Evolutionary conservation across 1,139 yeast species (phyloP).

Genomic region (Candida buenavistaensis): DNA sequence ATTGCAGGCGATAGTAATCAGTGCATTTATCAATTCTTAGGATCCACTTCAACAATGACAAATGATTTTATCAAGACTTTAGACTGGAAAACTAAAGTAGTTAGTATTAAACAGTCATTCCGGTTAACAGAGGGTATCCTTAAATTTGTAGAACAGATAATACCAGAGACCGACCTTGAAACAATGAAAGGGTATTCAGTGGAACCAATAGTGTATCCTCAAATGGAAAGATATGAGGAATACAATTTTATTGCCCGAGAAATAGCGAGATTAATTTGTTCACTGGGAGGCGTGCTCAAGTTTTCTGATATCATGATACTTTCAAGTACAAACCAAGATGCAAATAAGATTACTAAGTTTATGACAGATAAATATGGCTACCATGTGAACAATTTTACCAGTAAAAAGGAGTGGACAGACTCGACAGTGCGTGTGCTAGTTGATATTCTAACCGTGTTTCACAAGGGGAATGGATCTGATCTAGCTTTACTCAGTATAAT

Average conservation of each 20-base stretch:
- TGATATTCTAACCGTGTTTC: constrained; percentile 47
- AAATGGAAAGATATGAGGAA: constrained; percentile 33
- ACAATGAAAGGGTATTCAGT: constrained; percentile 23
- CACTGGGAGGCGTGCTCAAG: constrained; percentile 45
- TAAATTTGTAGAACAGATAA: constrained; percentile 34
- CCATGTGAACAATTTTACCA: constrained; percentile 42
- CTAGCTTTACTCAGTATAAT: constrained; percentile 33
- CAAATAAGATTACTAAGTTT: constrained; percentile 41
- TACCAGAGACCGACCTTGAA: constrained; percentile 7
- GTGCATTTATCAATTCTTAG: constrained; percentile 66
- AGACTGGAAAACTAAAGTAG: constrained; percentile 22
- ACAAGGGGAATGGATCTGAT: constrained; percentile 31
- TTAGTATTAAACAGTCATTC: constrained; percentile 50
- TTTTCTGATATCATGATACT: constrained; percentile 58
- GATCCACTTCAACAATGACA: constrained; percentile 43
- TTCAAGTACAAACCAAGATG: constrained; percentile 54
- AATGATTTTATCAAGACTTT: constrained; percentile 24
- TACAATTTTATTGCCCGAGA: constrained; percentile 18
- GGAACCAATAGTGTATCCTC: constrained; percentile 33
- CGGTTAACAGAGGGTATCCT: constrained; percentile 60
- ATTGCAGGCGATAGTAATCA: constrained; percentile 78
- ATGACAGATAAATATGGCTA: constrained; percentile 42
- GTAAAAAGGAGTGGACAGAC: constrained; percentile 54
- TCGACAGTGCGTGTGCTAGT: constrained; percentile 50
- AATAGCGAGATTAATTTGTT: constrained; percentile 7